These are phyloP conservation scores for Phanerodontia chrysosporium DNA, from an alignment of 768 basidiomycete species.

Conservation along the genomic window DNA sequence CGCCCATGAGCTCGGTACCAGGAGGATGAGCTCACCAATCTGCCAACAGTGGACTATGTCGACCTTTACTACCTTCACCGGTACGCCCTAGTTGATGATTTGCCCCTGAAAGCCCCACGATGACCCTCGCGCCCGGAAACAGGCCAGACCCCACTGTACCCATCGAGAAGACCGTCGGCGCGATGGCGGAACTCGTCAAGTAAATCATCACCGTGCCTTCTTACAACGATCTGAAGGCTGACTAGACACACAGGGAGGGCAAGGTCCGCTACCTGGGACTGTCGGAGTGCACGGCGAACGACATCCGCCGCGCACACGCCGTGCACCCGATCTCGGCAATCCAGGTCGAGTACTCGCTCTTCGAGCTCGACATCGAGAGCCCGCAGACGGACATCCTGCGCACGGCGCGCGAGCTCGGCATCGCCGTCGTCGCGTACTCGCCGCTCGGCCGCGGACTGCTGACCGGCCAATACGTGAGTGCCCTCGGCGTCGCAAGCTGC, in stretches of 20 bases:
- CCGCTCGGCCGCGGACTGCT: slow-evolving; percentile 32
- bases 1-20: no score
- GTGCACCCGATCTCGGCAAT: slow-evolving; percentile 29
- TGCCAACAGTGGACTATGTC: slow-evolving; percentile 6
- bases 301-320: slow-evolving; percentile 30
- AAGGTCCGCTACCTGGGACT: slow-evolving; percentile 35
- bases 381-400: slow-evolving; percentile 19
- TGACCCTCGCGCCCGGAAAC: no score
- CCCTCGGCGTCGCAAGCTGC: background rate
- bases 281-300: slow-evolving; percentile 30
- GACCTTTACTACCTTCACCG: slow-evolving; percentile 17
- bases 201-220: slow-evolving; percentile 12
- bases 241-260: slow-evolving; percentile 21
- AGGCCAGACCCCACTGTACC: slow-evolving; percentile 18
- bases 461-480: slow-evolving; percentile 26
- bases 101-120: no score
- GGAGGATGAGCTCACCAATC: no score
- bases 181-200: slow-evolving; percentile 25
- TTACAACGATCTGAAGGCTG: background rate
- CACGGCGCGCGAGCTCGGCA: slow-evolving; percentile 29
- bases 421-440: slow-evolving; percentile 32
- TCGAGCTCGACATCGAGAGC: slow-evolving; percentile 27
- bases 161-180: slow-evolving; percentile 21
- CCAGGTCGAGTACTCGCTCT: slow-evolving; percentile 30
- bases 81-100: background rate